Base-by-base conservation (phyloP, 495 filamentous ascomycete genomes). In the Cercophora scortea region DNA sequence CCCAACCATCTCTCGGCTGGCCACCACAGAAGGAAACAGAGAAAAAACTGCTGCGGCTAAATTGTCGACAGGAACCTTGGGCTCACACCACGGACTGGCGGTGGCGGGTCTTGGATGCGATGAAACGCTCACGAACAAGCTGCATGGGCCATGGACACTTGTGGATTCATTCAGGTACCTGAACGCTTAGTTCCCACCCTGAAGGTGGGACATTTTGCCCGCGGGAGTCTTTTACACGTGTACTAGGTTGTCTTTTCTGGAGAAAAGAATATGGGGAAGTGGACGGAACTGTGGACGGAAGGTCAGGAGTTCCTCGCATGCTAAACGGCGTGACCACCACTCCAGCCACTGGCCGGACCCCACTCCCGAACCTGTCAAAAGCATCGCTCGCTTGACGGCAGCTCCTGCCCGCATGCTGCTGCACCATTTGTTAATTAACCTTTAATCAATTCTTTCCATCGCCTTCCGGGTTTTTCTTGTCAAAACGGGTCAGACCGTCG, bases 21-120 rank as follows among this genome's bases (percentile, higher is more conserved):
- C 35, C 11, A 17, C 5, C 19, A 19, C 44, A 19, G 25, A 12
- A 34, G 19, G 8, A 32, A 33, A 12, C 6, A 16, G 8, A 15
- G 50, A 50, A 57, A 56, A 57, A 50, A 19, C 47, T 50, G 42
- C 34, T 45, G 32, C 51, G 56, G 56, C 51, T 58, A 58, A 58
- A 58, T 38, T 13, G 36, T 38, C 36, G 36, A 38, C 36, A 38
- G 36, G 10, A 38, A 38, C 36, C 36, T 13, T 3, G 8, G 5
- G 25, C 25, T 25, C 38, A 43, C 15, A 43, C 10, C 41, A 17
- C 41, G 10, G n/a, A 16, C 41, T 43, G 41, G 10, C 10, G 15
- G 8, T 43, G 41, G 15, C n/a, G 9, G 36, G 13, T 13, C 8
- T 11, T 2, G 10, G 13, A 11, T 10, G 8, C 10, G 10, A 13